Conservation (phyloP, 768 basidiomycete genomes). For the Calocera cornea region DNA sequence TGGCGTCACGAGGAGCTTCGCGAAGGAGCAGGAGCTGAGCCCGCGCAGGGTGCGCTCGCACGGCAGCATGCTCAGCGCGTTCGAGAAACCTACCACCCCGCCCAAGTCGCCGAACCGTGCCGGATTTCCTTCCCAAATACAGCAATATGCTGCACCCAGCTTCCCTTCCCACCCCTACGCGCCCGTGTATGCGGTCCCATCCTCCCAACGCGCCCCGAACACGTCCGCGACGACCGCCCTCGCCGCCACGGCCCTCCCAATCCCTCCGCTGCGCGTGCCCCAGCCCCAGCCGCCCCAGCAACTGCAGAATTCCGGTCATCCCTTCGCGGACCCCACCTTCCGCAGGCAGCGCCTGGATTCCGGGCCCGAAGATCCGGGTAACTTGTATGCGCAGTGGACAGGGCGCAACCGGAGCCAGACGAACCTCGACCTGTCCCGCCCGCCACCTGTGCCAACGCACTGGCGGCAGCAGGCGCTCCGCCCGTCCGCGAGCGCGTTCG, state of each 20-base stretch:
- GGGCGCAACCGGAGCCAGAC: no score
- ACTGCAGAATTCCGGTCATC: background rate
- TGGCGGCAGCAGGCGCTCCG: background rate
- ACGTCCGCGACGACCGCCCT: background rate
- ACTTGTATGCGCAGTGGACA: no score
- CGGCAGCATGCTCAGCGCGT: background rate
- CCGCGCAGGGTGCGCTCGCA: background rate
- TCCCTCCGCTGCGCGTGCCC: background rate
- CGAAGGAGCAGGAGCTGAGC: background rate
- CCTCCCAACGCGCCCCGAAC: no score
- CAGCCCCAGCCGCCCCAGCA: background rate
- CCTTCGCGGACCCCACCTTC: background rate
- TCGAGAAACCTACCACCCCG: background rate
- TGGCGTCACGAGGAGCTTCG: background rate
- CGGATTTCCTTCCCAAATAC: background rate
- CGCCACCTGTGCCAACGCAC: background rate
- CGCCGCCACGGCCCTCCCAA: background rate
- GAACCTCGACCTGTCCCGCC: no score
- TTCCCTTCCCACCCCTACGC: background rate
- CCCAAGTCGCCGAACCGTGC: background rate
- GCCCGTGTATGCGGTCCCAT: background rate
- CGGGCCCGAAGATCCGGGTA: background rate
- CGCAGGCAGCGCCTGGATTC: background rate
- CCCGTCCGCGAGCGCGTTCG: background rate
- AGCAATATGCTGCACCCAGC: no score